These are phyloP conservation scores for Phenoliferia sp. DNA, from an alignment of 1,284 basidiomycete genomes.

Conservation along the genomic window DNA sequence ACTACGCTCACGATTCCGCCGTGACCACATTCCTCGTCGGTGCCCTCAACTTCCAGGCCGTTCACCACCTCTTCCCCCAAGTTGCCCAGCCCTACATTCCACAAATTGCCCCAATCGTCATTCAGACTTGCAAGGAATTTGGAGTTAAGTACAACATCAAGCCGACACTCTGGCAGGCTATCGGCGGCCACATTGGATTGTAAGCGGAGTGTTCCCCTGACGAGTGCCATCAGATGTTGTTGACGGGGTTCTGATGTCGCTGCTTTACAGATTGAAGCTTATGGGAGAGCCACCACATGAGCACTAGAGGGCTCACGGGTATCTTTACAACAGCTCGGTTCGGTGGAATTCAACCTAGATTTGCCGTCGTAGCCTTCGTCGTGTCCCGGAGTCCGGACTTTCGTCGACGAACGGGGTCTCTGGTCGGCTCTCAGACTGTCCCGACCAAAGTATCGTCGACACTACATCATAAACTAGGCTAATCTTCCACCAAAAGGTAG, in stretches of 20 bases:
- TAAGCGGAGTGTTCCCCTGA: background rate
- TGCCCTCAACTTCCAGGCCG: slow-evolving; percentile 1
- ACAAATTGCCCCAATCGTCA: background rate
- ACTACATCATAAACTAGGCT: too few species aligned
- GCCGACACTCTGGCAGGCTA: background rate
- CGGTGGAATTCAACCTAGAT: too few species aligned
- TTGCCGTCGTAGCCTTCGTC: too few species aligned
- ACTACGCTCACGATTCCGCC: background rate
- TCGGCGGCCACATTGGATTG: background rate
- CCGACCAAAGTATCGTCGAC: too few species aligned
- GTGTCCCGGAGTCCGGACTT: too few species aligned
- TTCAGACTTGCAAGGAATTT: background rate
- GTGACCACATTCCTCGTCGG: slow-evolving; percentile 1
- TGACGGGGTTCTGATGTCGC: background rate
- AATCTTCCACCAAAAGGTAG: too few species aligned
- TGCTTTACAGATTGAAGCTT: background rate
- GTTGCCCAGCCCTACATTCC: background rate
- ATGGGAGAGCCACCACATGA: background rate
- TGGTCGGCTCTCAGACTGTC: too few species aligned
- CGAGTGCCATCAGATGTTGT: background rate
- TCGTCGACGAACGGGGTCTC: too few species aligned
- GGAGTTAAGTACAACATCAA: background rate
- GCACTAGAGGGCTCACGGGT: too few species aligned
- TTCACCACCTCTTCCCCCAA: slow-evolving; percentile 1
- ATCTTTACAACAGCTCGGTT: too few species aligned